A percentile compares a stretch with the other conserved stretches of the same genome.
Evolutionary conservation across 257 asterid genomes (phyloP).

Genomic region (Solanum paucissectum): DNA sequence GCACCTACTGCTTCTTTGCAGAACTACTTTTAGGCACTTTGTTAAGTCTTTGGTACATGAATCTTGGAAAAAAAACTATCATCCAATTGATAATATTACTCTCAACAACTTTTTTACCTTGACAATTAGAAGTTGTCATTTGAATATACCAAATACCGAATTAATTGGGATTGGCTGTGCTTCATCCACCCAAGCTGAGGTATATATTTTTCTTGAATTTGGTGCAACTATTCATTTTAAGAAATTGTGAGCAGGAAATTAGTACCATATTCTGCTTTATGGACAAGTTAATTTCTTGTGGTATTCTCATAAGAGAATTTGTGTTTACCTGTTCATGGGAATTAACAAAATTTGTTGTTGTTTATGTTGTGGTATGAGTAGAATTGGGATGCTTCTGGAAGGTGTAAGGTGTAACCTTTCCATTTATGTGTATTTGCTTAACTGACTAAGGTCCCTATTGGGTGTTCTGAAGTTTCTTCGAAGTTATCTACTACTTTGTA

Average conservation of each 20-base stretch:
- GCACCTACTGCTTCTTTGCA: background rate
- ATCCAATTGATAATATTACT: background rate
- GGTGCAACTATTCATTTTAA: background rate
- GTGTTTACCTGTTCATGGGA: background rate
- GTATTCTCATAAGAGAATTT: background rate
- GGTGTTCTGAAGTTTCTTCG: background rate
- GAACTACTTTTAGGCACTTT: background rate
- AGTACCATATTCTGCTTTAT: background rate
- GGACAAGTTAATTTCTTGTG: background rate
- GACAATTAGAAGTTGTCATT: background rate
- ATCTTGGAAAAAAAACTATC: background rate
- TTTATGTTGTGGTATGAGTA: background rate
- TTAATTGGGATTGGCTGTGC: background rate
- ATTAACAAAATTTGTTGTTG: background rate
- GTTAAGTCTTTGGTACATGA: background rate
- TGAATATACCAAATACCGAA: background rate
- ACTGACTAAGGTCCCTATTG: background rate
- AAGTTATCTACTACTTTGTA: background rate
- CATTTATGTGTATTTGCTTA: background rate
- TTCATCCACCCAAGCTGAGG: background rate
- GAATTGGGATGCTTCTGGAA: background rate
- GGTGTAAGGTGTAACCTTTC: background rate
- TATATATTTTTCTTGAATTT: background rate
- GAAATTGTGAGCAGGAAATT: background rate
- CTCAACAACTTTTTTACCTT: background rate